Percentiles rank a stretch among this genome's conserved stretches.
Conservation (phyloP, 2,329 filamentous ascomycete species). For the Ceratocystis cubensis region DNA sequence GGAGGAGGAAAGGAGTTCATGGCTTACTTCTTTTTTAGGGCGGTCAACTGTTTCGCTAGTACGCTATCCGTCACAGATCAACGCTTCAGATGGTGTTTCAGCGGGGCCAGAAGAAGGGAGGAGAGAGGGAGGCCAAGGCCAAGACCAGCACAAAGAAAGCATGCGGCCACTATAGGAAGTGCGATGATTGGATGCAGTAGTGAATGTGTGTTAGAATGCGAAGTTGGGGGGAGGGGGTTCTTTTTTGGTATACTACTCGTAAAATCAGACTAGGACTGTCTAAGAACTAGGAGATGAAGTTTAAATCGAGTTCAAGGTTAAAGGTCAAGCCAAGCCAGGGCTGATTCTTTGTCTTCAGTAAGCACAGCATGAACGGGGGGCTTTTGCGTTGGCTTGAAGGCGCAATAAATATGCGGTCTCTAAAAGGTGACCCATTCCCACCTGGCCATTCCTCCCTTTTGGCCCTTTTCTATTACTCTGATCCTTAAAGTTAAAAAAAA, state of each 20-base stretch:
- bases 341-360: neutral
- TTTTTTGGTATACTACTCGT: too few relatives aligned
- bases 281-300: too few relatives aligned
- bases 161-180: neutral
- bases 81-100: conserved; percentile 20
- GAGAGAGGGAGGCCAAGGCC: neutral
- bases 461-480: neutral
- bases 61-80: conserved; percentile 16
- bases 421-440: conserved; percentile 4
- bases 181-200: too few relatives aligned
- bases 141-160: neutral
- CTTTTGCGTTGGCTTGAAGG: neutral
- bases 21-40: neutral
- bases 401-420: neutral
- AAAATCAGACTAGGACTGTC: too few relatives aligned
- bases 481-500: neutral
- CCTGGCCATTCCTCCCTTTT: neutral
- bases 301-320: too few relatives aligned
- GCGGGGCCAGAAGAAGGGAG: conserved; percentile 4
- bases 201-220: too few relatives aligned
- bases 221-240: too few relatives aligned
- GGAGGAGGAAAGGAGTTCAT: neutral
- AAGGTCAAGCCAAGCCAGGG: neutral
- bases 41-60: conserved; percentile 15
- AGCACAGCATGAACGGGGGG: neutral